phyloP scores from a whole-genome alignment of 1,284 basidiomycete species.

The Mycosarcoma maydis region DNA sequence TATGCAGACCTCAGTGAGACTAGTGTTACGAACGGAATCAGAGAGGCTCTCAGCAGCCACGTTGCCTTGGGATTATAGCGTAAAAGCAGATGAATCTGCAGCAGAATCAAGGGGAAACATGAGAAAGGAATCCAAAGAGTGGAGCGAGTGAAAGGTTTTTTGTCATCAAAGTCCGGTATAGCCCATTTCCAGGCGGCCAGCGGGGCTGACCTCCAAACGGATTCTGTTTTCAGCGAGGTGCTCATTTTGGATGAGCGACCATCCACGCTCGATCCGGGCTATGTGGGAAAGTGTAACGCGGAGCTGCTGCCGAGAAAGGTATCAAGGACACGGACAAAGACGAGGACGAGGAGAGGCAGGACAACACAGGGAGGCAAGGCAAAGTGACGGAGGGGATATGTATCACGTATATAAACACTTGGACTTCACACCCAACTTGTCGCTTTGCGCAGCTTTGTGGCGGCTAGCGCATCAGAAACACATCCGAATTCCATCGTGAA shows the following conservation, averaged over 20 bases:
- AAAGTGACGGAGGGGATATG: background rate
- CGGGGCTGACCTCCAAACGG: background rate
- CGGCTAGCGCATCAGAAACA: too few species aligned
- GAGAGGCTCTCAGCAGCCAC: conserved; percentile 10
- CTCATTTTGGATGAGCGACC: background rate
- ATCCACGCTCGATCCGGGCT: background rate
- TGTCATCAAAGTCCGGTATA: conserved; percentile 28
- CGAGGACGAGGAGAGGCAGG: too few species aligned
- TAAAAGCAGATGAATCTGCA: conserved; percentile 37
- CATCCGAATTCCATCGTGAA: too few species aligned
- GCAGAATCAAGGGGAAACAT: conserved; percentile 8
- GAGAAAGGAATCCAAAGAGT: conserved; percentile 14
- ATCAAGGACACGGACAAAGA: too few species aligned
- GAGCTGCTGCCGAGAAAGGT: too few species aligned
- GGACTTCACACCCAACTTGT: background rate
- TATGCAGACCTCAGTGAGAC: conserved; percentile 19
- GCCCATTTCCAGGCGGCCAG: conserved; percentile 9
- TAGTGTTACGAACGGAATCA: conserved; percentile 24
- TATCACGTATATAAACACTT: background rate
- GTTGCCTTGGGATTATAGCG: conserved; percentile 22
- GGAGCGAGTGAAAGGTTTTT: conserved; percentile 10
- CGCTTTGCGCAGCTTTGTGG: background rate
- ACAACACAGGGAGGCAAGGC: background rate
- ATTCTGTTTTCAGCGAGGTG: background rate
- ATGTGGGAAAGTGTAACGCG: too few species aligned